A percentile compares a stretch with the other conserved stretches of the same genome.
phyloP scores from a whole-genome alignment of 176 grass and related monocot species.

The Musa schizocarpa region DNA sequence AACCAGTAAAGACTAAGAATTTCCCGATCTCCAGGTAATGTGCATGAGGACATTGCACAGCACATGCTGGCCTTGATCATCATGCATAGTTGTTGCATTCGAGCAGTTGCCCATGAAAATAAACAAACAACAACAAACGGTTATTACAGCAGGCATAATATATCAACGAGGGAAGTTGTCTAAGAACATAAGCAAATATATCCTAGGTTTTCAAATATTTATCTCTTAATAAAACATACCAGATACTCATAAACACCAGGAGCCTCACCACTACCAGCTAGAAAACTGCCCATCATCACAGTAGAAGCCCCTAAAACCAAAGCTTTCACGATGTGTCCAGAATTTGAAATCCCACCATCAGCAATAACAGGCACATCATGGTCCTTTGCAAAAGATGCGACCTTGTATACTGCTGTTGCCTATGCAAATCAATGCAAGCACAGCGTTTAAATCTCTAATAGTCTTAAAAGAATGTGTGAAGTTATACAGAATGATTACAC shows the following conservation, averaged over 20 bases:
- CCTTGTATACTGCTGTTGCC: slow-evolving; percentile 94
- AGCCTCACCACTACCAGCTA: slow-evolving; percentile 85
- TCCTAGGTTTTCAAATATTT: not conserved
- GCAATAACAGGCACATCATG: slow-evolving; percentile 81
- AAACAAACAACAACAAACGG: not conserved
- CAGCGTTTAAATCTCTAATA: not conserved
- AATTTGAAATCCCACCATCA: slow-evolving; percentile 95
- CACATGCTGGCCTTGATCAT: not conserved
- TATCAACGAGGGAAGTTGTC: not conserved
- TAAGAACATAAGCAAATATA: not conserved
- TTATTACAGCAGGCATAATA: not conserved
- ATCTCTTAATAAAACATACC: not conserved
- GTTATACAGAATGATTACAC: not conserved
- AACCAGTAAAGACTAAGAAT: not conserved
- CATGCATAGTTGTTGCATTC: not conserved
- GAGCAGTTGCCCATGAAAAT: not conserved
- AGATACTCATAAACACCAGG: slow-evolving; percentile 36
- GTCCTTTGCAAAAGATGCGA: slow-evolving; percentile 86
- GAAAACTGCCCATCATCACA: slow-evolving; percentile 96
- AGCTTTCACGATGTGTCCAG: slow-evolving; percentile 95
- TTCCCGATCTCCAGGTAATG: too few species aligned
- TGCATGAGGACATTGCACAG: not conserved
- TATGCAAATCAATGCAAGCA: slow-evolving; percentile 16
- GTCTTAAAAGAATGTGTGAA: too few species aligned
- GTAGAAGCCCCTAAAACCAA: slow-evolving; percentile 67